Percentiles rank a stretch among this genome's conserved stretches.
Conservation (phyloP, 192 early-diverging fungal species). For the Umbelopsis ramanniana region DNA sequence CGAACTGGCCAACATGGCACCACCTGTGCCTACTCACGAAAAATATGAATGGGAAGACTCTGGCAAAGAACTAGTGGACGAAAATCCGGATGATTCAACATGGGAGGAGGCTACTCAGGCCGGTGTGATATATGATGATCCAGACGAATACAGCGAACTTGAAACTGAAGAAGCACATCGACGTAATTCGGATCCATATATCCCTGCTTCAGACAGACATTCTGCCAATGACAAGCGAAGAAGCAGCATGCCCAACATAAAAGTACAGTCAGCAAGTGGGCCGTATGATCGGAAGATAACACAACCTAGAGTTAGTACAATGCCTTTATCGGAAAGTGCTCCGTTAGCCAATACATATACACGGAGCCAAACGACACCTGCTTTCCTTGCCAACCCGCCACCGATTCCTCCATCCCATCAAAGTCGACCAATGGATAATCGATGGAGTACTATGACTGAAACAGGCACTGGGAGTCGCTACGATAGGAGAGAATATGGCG, state of each 20-base stretch:
- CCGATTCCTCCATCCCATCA: background rate
- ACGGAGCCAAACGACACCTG: background rate
- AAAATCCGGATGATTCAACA: background rate
- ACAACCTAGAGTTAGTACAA: conserved; percentile 7
- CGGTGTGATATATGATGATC: conserved; percentile 6
- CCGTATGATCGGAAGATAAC: background rate
- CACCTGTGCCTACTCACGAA: background rate
- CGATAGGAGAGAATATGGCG: background rate
- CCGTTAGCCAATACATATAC: background rate
- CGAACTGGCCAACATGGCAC: conserved; percentile 4
- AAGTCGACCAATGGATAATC: background rate
- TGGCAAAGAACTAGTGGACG: background rate
- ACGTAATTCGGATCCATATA: conserved; percentile 1
- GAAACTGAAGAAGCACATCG: background rate
- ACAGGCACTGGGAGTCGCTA: conserved; percentile 16
- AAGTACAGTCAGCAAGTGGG: background rate
- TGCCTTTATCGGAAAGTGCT: background rate
- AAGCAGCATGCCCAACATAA: conserved; percentile 10
- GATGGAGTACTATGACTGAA: conserved; percentile 20
- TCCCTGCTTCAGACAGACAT: background rate
- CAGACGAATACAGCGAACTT: background rate
- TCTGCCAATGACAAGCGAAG: background rate
- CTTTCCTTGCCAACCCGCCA: too few species aligned
- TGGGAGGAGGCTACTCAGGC: conserved; percentile 11
- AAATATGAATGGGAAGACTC: conserved; percentile 1